Conservation (phyloP, 2,329 filamentous ascomycete genomes). For the Rhynchosporium agropyri region DNA sequence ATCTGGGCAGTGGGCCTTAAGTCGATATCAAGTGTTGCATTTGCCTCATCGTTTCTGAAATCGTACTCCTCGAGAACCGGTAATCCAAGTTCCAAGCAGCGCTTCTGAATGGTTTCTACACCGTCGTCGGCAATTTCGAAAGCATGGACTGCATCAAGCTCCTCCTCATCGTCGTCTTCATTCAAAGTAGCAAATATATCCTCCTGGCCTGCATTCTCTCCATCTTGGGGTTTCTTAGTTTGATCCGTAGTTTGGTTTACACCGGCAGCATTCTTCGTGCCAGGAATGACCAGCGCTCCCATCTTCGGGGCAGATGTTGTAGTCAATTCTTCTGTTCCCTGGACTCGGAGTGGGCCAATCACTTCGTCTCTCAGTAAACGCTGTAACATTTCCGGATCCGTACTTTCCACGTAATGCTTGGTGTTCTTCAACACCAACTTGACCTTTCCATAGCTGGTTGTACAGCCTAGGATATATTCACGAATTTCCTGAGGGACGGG, state of each 20-base stretch:
- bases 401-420: slow-evolving; percentile 90
- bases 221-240: slow-evolving; percentile 46
- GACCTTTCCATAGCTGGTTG: slow-evolving; percentile 91
- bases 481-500: slow-evolving; percentile 80
- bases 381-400: slow-evolving; percentile 83
- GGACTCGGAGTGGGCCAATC: slow-evolving; percentile 78
- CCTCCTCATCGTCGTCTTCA: slow-evolving; percentile 80
- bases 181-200: slow-evolving; percentile 74
- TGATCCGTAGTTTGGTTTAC: slow-evolving; percentile 70
- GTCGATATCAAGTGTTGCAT: slow-evolving; percentile 92
- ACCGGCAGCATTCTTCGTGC: slow-evolving; percentile 89
- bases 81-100: slow-evolving; percentile 82
- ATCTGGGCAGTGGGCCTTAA: slow-evolving; percentile 88
- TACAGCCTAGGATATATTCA: slow-evolving; percentile 74
- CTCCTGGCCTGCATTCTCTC: slow-evolving; percentile 59
- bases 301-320: slow-evolving; percentile 84
- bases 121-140: slow-evolving; percentile 85
- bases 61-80: slow-evolving; percentile 97
- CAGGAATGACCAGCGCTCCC: slow-evolving; percentile 86
- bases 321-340: slow-evolving; percentile 70
- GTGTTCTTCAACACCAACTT: slow-evolving; percentile 95
- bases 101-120: slow-evolving; percentile 86
- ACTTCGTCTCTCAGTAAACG: slow-evolving; percentile 81
- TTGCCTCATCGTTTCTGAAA: slow-evolving; percentile 87
- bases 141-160: slow-evolving; percentile 84